phyloP scores from a whole-genome alignment of 1,284 basidiomycete genomes.

The Tilletiaria anomala region DNA sequence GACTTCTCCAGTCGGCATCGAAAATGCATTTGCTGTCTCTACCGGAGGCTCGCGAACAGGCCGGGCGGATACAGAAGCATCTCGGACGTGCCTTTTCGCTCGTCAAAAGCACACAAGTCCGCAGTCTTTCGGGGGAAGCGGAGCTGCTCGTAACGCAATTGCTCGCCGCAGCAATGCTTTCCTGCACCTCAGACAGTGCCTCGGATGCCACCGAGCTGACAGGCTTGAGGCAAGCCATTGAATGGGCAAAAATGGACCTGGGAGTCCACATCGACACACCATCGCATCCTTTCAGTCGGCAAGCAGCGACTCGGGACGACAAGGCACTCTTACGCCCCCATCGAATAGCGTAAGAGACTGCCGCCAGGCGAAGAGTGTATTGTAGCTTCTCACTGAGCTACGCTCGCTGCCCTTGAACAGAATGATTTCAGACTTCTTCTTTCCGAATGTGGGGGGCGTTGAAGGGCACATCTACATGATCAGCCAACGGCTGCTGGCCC shows the following conservation, averaged over 20 bases:
- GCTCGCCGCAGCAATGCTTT: neutral
- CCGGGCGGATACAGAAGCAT: neutral
- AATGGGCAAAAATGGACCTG: too few relatives aligned
- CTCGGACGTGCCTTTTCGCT: neutral
- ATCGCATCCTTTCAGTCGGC: neutral
- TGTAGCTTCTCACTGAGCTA: neutral
- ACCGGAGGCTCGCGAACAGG: neutral
- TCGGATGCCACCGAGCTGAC: neutral
- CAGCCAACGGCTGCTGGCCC: slow-evolving; percentile 52
- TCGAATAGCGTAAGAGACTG: neutral
- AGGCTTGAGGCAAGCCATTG: neutral
- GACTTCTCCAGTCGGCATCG: neutral
- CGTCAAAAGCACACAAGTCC: neutral
- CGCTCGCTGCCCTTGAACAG: slow-evolving; percentile 42
- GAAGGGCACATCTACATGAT: slow-evolving; percentile 76
- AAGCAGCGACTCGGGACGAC: neutral
- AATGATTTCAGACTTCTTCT: slow-evolving; percentile 95
- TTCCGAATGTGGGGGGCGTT: slow-evolving; percentile 84
- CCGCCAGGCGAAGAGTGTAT: neutral
- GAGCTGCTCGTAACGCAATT: neutral
- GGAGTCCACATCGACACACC: neutral
- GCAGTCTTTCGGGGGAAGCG: neutral
- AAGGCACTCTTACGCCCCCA: neutral
- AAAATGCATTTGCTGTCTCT: neutral
- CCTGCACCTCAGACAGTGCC: neutral